Evolutionary conservation across 176 grass and related monocot species (phyloP).

Genomic region (Coix lacrymajobi): DNA sequence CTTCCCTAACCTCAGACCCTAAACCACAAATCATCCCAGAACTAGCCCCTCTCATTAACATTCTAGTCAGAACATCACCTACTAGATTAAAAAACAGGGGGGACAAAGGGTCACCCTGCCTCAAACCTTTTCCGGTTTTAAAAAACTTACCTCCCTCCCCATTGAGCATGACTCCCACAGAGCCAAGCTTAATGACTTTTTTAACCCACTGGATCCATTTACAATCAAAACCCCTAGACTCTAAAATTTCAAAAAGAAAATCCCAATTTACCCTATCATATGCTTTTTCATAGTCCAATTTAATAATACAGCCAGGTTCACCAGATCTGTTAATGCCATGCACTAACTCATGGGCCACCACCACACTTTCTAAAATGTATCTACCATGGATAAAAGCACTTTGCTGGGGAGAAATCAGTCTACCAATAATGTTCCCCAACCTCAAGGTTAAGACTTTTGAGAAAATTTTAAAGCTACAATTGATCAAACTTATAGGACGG

Average conservation of each 20-base stretch:
- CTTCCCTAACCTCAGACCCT: accelerated
- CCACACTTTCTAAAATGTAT: not conserved
- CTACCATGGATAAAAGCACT: not conserved
- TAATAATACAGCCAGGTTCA: not conserved
- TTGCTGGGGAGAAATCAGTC: too few relatives aligned
- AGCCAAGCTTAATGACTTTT: accelerated
- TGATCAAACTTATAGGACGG: too few relatives aligned
- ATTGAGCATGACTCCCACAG: too few relatives aligned
- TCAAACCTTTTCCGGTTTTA: too few relatives aligned
- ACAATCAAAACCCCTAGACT: not conserved
- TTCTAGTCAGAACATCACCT: too few relatives aligned
- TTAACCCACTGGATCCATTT: too few relatives aligned
- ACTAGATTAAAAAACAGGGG: too few relatives aligned
- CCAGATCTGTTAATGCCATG: too few relatives aligned
- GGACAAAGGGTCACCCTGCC: too few relatives aligned
- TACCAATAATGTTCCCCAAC: not conserved
- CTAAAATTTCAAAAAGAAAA: not conserved
- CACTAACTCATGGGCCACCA: not conserved
- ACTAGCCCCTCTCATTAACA: too few relatives aligned
- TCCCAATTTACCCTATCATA: not conserved
- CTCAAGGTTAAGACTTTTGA: not conserved
- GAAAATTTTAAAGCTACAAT: too few relatives aligned
- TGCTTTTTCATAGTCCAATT: not conserved
- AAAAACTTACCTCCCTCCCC: too few relatives aligned
- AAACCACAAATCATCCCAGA: not conserved